Base-by-base conservation (phyloP, 2,329 filamentous ascomycete genomes). In the Colletotrichum aenigma region DNA sequence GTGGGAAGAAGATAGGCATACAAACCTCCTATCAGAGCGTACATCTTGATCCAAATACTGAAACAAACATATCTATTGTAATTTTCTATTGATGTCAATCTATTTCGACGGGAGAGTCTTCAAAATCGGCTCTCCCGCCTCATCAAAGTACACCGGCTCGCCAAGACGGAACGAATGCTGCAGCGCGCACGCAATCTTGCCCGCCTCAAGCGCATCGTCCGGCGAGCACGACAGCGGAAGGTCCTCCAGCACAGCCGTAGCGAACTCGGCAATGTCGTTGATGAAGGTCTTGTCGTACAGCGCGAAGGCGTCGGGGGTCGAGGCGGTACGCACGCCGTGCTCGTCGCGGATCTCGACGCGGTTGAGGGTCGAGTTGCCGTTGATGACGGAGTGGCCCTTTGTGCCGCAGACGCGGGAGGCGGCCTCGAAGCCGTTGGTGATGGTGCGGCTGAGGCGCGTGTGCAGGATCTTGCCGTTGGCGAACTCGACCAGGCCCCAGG, bases 381-480 rank as follows among this genome's bases (percentile, higher is more conserved):
- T 77, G 28, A 77, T 71, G 30, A 78, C 76, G 2, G 74, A 78
- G 71, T 83, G 82, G 28, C 80, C 83, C 73, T 82, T 83, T n/a
- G 83, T 52, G 0, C 43, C 43, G 43, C 43, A 52, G 43, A 52
- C 43, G 43, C 43, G 43, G 0, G 43, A 21, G 84, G 66, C 83
- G 83, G 3, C 79, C 71, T 85, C 84, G 58, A 83, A 83, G 43
- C 83, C 84, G 70, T 83, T 82, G 12, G 83, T 81, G 77, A 83
- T 79, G 36, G 82, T 85, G 67, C 83, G 82, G 34, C 82, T 82
- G 64, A 81, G 78, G 78, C 83, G 81, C 34, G 81, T 79, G 55
- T 81, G 82, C 9, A 83, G 79, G 34, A 84, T 80, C 75, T 84
- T 84, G 26, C 83, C 83, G 70, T 82, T 83, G 78, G 81, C 78